These are phyloP conservation scores for Periconia digitata DNA, from an alignment of 2,329 filamentous ascomycete species.

Conservation along the genomic window DNA sequence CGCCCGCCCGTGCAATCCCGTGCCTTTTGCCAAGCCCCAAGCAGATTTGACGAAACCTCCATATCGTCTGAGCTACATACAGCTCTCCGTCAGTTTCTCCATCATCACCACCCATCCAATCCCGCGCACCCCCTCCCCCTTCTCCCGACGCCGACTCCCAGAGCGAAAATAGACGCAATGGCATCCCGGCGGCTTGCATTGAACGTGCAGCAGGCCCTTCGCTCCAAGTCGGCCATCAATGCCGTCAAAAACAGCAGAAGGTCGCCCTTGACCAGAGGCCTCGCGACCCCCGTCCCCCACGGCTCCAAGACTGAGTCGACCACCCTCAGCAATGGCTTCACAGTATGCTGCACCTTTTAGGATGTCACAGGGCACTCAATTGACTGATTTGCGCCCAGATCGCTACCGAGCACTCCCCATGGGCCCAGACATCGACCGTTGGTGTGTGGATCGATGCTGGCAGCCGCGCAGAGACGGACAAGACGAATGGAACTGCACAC, in stretches of 20 bases:
- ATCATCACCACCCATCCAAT: slow-evolving; percentile 23
- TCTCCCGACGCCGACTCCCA: slow-evolving; percentile 27
- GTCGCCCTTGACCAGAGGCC: slow-evolving; percentile 76
- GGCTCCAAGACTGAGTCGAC: slow-evolving; percentile 91
- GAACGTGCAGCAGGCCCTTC: slow-evolving; percentile 87
- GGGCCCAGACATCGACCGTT: slow-evolving; percentile 96
- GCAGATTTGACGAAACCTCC: slow-evolving; percentile 15
- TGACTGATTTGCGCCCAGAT: slow-evolving; percentile 64
- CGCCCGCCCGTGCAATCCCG: not conserved
- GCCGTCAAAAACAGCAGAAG: slow-evolving; percentile 55
- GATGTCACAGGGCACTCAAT: slow-evolving; percentile 28
- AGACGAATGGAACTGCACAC: slow-evolving; percentile 98
- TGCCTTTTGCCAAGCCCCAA: not conserved
- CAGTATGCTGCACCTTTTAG: slow-evolving; percentile 58
- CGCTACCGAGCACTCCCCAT: slow-evolving; percentile 96
- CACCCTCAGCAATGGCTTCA: slow-evolving; percentile 96
- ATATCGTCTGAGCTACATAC: slow-evolving; percentile 25
- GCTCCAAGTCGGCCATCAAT: slow-evolving; percentile 82
- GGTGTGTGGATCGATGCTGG: slow-evolving; percentile 99
- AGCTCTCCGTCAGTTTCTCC: slow-evolving; percentile 15
- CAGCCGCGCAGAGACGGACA: slow-evolving; percentile 95
- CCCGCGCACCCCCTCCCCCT: slow-evolving; percentile 29
- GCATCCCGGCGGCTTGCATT: slow-evolving; percentile 96
- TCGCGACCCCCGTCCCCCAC: slow-evolving; percentile 77
- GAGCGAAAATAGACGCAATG: slow-evolving; percentile 59